A percentile compares a stretch with the other conserved stretches of the same genome.
Conservation (phyloP, 164 flowering plant genomes). For the Piper betle region DNA sequence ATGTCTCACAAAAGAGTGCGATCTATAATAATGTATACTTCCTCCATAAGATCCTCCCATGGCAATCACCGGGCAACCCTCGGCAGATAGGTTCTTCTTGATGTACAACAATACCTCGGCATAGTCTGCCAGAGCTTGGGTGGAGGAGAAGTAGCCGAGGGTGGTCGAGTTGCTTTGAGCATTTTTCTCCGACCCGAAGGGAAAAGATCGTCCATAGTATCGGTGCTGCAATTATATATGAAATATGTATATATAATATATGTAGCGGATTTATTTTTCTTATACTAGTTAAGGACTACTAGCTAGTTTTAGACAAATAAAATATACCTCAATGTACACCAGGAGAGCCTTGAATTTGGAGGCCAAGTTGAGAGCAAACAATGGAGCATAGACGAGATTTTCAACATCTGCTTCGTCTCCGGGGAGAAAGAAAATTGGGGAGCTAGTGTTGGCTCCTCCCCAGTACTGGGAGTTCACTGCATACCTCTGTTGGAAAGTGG, state of each 20-base stretch:
- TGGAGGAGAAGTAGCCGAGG: constrained; percentile 57
- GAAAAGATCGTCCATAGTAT: constrained; percentile 50
- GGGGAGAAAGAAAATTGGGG: constrained; percentile 34
- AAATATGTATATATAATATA: no score
- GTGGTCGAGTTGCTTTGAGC: constrained; percentile 24
- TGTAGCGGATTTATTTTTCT: no score
- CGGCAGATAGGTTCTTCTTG: constrained; percentile 28
- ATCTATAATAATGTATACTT: no score
- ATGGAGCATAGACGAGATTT: constrained; percentile 3
- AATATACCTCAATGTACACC: constrained; percentile 51
- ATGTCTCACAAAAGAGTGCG: neutral
- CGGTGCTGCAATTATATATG: constrained; percentile 57
- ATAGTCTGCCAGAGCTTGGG: constrained; percentile 71
- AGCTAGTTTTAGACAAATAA: no score
- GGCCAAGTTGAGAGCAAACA: constrained; percentile 28
- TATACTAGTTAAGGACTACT: no score
- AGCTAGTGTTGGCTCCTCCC: constrained; percentile 30
- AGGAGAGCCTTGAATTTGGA: constrained; percentile 33
- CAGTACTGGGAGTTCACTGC: constrained; percentile 27
- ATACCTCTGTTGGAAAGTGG: constrained; percentile 37
- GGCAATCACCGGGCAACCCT: constrained; percentile 44
- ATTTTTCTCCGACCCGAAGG: constrained; percentile 32
- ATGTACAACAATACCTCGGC: constrained; percentile 38
- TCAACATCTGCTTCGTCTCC: constrained; percentile 26
- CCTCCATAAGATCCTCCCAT: constrained; percentile 74